phyloP scores from a whole-genome alignment of 306 rosid genomes.

The Psophocarpus tetragonolobus region DNA sequence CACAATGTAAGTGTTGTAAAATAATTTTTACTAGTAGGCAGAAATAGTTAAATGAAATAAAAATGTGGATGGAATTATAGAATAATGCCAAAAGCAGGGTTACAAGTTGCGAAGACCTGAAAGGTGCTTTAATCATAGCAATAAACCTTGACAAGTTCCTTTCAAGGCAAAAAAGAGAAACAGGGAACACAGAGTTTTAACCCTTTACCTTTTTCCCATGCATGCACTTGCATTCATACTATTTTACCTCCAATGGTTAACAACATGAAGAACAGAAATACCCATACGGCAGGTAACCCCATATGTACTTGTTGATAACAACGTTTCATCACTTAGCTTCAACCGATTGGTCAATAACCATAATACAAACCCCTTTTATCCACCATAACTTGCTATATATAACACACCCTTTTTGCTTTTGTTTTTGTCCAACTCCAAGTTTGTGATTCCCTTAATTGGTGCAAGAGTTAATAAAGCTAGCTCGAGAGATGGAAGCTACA shows the following conservation, averaged over 20 bases:
- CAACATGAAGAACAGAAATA: constrained; percentile 30
- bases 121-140: constrained; percentile 46
- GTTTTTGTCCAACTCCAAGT: constrained; percentile 4
- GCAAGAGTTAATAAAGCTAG: neutral
- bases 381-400: constrained; percentile 13
- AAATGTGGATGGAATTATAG: constrained; percentile 12
- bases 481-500: constrained; percentile 37
- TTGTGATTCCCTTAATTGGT: neutral
- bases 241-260: constrained; percentile 38
- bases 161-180: constrained; percentile 27
- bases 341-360: constrained; percentile 38
- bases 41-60: constrained; percentile 15
- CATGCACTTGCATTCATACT: constrained; percentile 28
- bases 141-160: constrained; percentile 43
- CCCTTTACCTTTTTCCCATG: constrained; percentile 34
- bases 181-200: constrained; percentile 30
- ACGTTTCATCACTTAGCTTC: constrained; percentile 33
- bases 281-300: constrained; percentile 33
- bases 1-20: neutral
- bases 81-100: constrained; percentile 36
- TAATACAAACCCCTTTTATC: constrained; percentile 36
- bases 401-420: neutral
- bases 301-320: constrained; percentile 38
- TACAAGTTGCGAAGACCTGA: constrained; percentile 32
- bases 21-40: neutral